phyloP scores from a whole-genome alignment of 805 yeast species.

The Metschnikowia sp. region DNA sequence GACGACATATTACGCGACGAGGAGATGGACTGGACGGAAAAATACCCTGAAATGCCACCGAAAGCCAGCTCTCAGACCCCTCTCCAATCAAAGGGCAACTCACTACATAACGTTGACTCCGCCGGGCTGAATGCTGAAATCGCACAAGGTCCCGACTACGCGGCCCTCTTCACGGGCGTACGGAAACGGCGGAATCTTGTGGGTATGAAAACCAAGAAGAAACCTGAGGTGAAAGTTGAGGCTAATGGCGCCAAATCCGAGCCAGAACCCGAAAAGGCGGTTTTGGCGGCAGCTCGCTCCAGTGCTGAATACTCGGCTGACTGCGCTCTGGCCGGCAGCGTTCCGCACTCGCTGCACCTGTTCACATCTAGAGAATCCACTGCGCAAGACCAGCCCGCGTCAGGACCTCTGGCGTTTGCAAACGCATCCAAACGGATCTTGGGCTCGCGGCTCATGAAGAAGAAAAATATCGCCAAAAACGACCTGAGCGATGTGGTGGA shows the following conservation, averaged over 20 bases:
- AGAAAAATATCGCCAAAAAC: constrained; percentile 18
- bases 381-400: background rate
- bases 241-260: background rate
- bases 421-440: constrained; percentile 38
- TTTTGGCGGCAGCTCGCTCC: constrained; percentile 9
- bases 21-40: too few species aligned
- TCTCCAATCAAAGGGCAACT: background rate
- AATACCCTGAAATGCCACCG: too few species aligned
- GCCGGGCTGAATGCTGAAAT: constrained; percentile 7
- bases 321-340: constrained; percentile 8
- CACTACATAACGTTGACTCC: constrained; percentile 8
- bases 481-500: constrained; percentile 29
- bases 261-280: background rate
- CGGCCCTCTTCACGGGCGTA: constrained; percentile 41
- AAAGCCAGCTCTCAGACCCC: background rate
- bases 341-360: constrained; percentile 9
- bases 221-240: constrained; percentile 24
- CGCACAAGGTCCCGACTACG: constrained; percentile 37
- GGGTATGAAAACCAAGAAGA: constrained; percentile 20
- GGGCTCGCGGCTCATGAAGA: constrained; percentile 37
- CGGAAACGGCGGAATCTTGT: constrained; percentile 38
- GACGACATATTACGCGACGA: background rate
- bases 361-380: constrained; percentile 7
- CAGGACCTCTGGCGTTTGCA: constrained; percentile 22
- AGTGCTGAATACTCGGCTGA: constrained; percentile 15